Evolutionary conservation across 2,329 filamentous ascomycete species (phyloP).

Genomic region (Arthrobotrys sphaeroides): DNA sequence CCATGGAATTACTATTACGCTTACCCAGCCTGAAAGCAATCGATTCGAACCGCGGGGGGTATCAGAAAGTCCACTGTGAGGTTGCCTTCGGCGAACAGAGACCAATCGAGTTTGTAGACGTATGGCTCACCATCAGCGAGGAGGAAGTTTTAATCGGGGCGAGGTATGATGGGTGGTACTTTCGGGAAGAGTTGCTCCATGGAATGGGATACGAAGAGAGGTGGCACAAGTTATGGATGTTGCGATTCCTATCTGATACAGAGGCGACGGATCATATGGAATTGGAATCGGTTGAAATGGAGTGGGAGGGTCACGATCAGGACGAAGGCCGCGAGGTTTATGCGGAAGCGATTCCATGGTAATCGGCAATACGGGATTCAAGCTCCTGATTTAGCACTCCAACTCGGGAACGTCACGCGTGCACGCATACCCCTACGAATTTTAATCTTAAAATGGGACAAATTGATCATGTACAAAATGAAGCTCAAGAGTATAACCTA

Average conservation of each 20-base stretch:
- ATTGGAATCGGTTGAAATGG: not conserved
- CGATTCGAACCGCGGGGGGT: slow-evolving; percentile 13
- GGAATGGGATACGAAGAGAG: not conserved
- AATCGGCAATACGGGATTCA: not conserved
- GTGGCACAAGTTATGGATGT: slow-evolving; percentile 14
- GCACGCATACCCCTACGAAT: too few relatives aligned
- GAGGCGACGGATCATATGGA: not conserved
- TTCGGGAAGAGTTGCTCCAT: slow-evolving; percentile 19
- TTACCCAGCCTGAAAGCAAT: not conserved
- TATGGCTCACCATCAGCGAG: slow-evolving; percentile 10
- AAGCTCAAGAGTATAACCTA: too few relatives aligned
- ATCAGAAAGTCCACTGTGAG: slow-evolving; percentile 1
- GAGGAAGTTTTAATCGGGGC: not conserved
- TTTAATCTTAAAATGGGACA: too few relatives aligned
- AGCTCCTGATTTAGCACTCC: too few relatives aligned
- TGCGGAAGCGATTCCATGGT: not conserved
- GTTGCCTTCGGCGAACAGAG: not conserved
- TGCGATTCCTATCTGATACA: not conserved
- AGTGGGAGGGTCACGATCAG: too few relatives aligned
- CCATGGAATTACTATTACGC: slow-evolving; percentile 19
- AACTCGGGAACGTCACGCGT: too few relatives aligned
- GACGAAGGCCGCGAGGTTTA: not conserved
- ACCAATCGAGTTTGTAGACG: slow-evolving; percentile 16
- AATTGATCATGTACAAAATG: too few relatives aligned
- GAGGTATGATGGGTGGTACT: slow-evolving; percentile 34